Percentiles rank a stretch among this genome's conserved stretches.
phyloP scores from a whole-genome alignment of 140 eudicot species.

The Anethum foeniculum region DNA sequence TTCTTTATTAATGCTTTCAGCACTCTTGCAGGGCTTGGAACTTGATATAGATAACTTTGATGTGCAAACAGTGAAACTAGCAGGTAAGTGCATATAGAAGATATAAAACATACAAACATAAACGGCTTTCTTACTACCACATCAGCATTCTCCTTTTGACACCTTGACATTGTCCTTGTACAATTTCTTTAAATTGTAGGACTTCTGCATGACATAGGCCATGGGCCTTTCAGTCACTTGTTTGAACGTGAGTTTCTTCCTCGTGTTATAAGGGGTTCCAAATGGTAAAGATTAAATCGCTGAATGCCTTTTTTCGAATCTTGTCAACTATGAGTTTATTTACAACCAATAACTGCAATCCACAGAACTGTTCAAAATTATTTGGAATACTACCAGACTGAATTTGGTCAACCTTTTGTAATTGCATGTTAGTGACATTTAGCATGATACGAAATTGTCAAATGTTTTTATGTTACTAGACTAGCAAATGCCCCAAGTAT shows the following conservation, averaged over 20 bases:
- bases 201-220: constrained; percentile 62
- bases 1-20: not conserved
- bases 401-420: not conserved
- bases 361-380: not conserved
- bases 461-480: not conserved
- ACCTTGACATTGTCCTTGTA: not conserved
- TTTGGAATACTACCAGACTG: not conserved
- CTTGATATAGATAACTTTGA: constrained; percentile 51
- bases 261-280: constrained; percentile 32
- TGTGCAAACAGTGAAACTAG: constrained; percentile 48
- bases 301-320: not conserved
- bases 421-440: not conserved
- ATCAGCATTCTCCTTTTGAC: not conserved
- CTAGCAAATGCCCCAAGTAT: not conserved
- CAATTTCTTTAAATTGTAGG: constrained; percentile 25
- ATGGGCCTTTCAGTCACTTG: constrained; percentile 76
- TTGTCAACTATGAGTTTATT: not conserved
- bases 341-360: not conserved
- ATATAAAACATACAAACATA: not conserved
- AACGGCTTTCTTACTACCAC: not conserved
- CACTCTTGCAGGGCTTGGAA: constrained; percentile 39
- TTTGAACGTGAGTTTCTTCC: constrained; percentile 68
- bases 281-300: constrained; percentile 30
- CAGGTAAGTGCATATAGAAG: constrained; percentile 23
- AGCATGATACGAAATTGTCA: not conserved